Evolutionary conservation across 1,284 basidiomycete species (phyloP), one percentile per base, ranked within the genome.

Genomic region (Afroboletus lepidellus): DNA sequence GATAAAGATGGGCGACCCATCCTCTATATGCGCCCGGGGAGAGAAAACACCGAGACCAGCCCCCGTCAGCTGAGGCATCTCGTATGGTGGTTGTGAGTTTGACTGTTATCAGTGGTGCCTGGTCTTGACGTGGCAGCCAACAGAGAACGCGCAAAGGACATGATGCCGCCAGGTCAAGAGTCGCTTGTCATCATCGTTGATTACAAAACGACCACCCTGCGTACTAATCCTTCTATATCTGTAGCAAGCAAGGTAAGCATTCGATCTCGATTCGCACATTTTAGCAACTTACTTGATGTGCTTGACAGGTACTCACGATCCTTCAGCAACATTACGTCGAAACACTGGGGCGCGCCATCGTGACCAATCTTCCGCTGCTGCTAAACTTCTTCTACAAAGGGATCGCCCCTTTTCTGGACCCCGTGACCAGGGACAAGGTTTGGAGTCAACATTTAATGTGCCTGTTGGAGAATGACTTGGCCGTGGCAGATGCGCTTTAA

Each of bases 281-380:
- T 41, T 37, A 30, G 36, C 18, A 15, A 23, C 46, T 32, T 18
- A 24, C n/a, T 5, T 2, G 16, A 24, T 4, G 15, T 41, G 29
- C 23, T 34, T 46, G 47, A 44, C 58, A 83, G 78, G 84, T 90
- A 2, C 77, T 94, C 21, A 76, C 81, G 55, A 94, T 97, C 58
- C 77, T 97, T 34, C 94, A 96, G 69, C 84, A 92, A 58, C 92
- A 96, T 69, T 97, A 97, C 63, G 87, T 90, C 30, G 93, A 95
- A 72, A 87, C 90, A 5, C 80, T 96, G 27, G 94, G 93, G 20
- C 80, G 90, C 18, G 93, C 91, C 13, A 77, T 95, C 36, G 85
- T 95, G 34, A 83, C 90, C 46, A 93, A 94, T 66, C 84, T 93
- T 46, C 92, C 93, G 13, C 70, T 76, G 57, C 75, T 92, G 48